phyloP scores from a whole-genome alignment of 2,329 filamentous ascomycete species.

The Botrytis elliptica region DNA sequence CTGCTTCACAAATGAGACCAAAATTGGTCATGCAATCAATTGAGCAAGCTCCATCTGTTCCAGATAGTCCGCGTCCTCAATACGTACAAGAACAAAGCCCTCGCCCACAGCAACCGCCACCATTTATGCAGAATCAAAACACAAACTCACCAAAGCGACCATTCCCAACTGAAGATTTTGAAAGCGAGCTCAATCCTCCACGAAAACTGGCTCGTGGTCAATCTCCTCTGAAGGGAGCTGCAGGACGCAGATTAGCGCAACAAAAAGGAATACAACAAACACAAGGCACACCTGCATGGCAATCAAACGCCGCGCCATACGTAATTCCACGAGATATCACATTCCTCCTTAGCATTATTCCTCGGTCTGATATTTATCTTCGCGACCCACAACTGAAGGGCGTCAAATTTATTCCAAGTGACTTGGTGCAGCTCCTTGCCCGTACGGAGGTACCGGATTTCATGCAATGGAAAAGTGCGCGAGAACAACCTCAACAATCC shows the following conservation, averaged over 20 bases:
- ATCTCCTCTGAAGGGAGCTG: conserved; percentile 88
- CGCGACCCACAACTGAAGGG: conserved; percentile 44
- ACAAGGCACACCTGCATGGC: conserved; percentile 42
- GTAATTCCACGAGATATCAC: conserved; percentile 70
- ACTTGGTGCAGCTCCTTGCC: conserved; percentile 71
- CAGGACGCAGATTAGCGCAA: conserved; percentile 80
- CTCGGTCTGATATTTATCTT: conserved; percentile 65
- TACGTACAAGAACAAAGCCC: conserved; percentile 37
- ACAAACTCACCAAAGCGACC: conserved; percentile 44
- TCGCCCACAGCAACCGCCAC: conserved; percentile 37
- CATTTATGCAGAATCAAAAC: conserved; percentile 30
- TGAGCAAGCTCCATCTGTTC: conserved; percentile 50
- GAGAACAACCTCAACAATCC: conserved; percentile 31
- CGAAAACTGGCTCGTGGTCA: conserved; percentile 87
- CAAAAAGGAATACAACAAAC: conserved; percentile 56
- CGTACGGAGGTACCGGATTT: conserved; percentile 65
- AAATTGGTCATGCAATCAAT: conserved; percentile 56
- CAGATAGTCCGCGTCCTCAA: conserved; percentile 37
- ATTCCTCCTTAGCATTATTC: conserved; percentile 62
- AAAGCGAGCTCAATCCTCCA: conserved; percentile 69
- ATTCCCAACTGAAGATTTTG: conserved; percentile 60
- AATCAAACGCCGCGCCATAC: conserved; percentile 43
- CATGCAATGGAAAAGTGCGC: conserved; percentile 51
- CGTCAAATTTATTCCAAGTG: conserved; percentile 63
- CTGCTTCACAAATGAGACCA: conserved; percentile 71